phyloP scores from a whole-genome alignment of 805 yeast species.

The Ogataea dorogensis region DNA sequence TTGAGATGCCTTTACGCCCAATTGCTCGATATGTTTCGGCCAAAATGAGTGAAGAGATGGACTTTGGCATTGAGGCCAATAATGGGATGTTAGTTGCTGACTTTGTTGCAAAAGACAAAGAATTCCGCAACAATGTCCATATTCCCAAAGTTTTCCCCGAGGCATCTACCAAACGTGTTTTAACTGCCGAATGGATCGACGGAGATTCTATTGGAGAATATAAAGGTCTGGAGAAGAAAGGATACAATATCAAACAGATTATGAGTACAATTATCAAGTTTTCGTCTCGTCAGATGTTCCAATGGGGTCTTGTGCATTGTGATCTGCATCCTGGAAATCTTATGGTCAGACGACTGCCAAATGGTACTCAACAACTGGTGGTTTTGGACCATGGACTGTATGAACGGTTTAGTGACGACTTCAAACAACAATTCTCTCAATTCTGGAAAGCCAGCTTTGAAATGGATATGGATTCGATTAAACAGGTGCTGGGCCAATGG shows the following conservation, averaged over 20 bases:
- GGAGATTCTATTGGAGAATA: constrained; percentile 58
- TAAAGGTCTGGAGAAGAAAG: constrained; percentile 39
- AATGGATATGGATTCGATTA: constrained; percentile 47
- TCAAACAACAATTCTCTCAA: constrained; percentile 54
- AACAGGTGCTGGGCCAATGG: constrained; percentile 55
- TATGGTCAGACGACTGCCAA: constrained; percentile 44
- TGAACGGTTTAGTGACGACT: constrained; percentile 48
- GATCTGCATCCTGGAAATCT: constrained; percentile 85
- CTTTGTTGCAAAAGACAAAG: constrained; percentile 42
- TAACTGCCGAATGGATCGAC: constrained; percentile 75
- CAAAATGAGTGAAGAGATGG: constrained; percentile 58
- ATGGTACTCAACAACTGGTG: constrained; percentile 52
- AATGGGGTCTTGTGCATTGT: constrained; percentile 68
- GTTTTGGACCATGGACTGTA: constrained; percentile 76
- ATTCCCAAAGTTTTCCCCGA: constrained; percentile 54
- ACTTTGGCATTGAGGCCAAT: constrained; percentile 54
- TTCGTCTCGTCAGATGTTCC: constrained; percentile 58
- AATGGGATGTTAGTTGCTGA: constrained; percentile 46
- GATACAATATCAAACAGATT: constrained; percentile 40
- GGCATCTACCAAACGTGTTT: constrained; percentile 47
- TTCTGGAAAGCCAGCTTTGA: constrained; percentile 65
- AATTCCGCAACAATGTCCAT: constrained; percentile 43
- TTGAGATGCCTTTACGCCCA: constrained; percentile 61
- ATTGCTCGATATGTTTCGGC: constrained; percentile 56
- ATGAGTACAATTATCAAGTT: constrained; percentile 51